A percentile compares a stretch with the other conserved stretches of the same genome.
phyloP scores from a whole-genome alignment of 2,329 filamentous ascomycete genomes.

The Diaporthe humulicola region DNA sequence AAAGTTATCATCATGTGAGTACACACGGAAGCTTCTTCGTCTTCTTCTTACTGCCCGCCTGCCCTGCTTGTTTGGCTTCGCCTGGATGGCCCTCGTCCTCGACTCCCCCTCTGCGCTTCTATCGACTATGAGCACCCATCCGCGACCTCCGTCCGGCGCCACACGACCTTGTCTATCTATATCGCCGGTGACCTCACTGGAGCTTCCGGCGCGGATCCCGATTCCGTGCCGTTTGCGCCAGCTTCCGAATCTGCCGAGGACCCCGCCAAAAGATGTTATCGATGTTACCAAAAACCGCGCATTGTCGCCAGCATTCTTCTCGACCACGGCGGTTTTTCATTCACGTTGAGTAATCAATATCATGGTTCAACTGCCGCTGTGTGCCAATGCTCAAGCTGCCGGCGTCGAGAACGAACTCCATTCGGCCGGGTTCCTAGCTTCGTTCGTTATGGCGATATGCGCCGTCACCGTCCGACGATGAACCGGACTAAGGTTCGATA shows the following conservation, averaged over 20 bases:
- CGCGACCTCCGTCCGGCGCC: not conserved
- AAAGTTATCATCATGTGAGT: conserved; percentile 22
- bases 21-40: not conserved
- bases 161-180: not conserved
- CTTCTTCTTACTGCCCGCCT: not conserved
- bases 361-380: too few species aligned
- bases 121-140: not conserved
- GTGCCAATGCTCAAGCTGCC: not conserved
- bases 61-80: not conserved
- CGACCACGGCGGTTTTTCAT: not conserved
- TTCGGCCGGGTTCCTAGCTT: not conserved
- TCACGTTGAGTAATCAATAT: not conserved
- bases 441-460: not conserved
- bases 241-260: conserved; percentile 9
- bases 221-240: not conserved
- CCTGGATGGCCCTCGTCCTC: not conserved
- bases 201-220: not conserved
- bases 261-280: not conserved
- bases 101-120: not conserved
- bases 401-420: not conserved
- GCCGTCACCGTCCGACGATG: not conserved
- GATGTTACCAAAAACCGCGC: not conserved
- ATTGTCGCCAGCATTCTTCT: not conserved
- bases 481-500: not conserved
- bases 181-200: not conserved